phyloP scores from a whole-genome alignment of 1,284 basidiomycete genomes.

The Cutaneotrichosporon daszewskae region DNA sequence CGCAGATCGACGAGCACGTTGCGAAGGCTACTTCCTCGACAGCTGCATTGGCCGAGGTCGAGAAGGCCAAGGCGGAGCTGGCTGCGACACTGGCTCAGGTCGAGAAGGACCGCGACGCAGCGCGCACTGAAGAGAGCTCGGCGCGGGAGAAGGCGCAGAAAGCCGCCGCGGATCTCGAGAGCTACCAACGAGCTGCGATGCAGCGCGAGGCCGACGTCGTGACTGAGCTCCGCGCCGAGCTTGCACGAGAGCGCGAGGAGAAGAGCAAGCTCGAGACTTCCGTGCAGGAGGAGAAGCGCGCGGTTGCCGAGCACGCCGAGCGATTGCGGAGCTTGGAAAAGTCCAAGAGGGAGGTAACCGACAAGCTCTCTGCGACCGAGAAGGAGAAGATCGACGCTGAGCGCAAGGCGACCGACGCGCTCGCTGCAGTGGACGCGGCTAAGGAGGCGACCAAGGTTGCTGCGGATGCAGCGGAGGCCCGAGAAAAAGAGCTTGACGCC shows the following conservation, averaged over 20 bases:
- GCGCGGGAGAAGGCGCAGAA: conserved; percentile 7
- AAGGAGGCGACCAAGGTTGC: conserved; percentile 1
- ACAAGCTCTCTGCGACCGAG: not conserved
- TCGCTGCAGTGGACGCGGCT: not conserved
- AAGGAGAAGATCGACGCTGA: conserved; percentile 1
- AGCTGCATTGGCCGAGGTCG: too few relatives aligned
- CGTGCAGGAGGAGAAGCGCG: conserved; percentile 2
- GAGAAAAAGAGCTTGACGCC: not conserved
- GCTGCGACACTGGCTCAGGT: conserved; percentile 6
- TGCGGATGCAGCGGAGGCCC: not conserved
- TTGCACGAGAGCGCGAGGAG: conserved; percentile 9
- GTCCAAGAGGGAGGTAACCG: not conserved
- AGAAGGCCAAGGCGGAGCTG: conserved; percentile 5
- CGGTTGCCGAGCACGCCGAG: too few relatives aligned
- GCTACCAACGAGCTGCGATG: not conserved
- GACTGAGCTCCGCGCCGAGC: conserved; percentile 21
- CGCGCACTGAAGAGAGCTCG: not conserved
- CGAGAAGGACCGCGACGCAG: conserved; percentile 7
- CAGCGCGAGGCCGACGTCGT: conserved; percentile 23
- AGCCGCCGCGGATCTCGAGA: conserved; percentile 2
- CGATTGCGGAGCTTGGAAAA: too few relatives aligned
- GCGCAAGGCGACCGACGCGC: not conserved
- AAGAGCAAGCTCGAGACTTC: conserved; percentile 1
- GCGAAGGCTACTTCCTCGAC: not conserved
- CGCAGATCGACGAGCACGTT: conserved; percentile 6